Percentiles rank a stretch among this genome's conserved stretches.
Evolutionary conservation across 1,284 basidiomycete genomes (phyloP).

Genomic region (Apiotrichum veenhuisii): DNA sequence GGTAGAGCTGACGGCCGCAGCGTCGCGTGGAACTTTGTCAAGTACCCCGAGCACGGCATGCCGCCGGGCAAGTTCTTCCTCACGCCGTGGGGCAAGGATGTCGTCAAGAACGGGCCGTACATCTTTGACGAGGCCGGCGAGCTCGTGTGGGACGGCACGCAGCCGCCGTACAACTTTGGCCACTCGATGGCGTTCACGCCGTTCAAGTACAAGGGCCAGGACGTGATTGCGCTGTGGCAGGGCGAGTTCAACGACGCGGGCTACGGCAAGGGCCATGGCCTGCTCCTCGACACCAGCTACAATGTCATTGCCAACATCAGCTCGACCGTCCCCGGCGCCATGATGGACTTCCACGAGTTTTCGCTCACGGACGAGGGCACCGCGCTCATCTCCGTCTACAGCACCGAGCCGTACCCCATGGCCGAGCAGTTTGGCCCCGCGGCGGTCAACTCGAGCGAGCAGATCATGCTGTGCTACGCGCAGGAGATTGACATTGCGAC

Average conservation of each 20-base stretch:
- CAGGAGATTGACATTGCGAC: slow-evolving; percentile 43
- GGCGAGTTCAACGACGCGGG: slow-evolving; percentile 28
- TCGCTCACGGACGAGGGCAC: slow-evolving; percentile 37
- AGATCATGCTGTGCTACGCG: slow-evolving; percentile 27
- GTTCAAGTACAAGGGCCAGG: slow-evolving; percentile 22
- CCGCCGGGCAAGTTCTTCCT: slow-evolving; percentile 24
- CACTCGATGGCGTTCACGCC: slow-evolving; percentile 30
- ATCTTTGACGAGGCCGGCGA: slow-evolving; percentile 32
- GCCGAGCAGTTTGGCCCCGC: slow-evolving; percentile 14
- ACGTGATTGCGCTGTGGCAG: slow-evolving; percentile 32
- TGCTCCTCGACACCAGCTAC: slow-evolving; percentile 33
- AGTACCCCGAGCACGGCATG: slow-evolving; percentile 13
- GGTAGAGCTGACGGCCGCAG: slow-evolving; percentile 19
- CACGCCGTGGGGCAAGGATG: slow-evolving; percentile 30
- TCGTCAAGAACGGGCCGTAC: slow-evolving; percentile 16
- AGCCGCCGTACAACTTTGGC: slow-evolving; percentile 10
- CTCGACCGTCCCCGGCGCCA: slow-evolving; percentile 14
- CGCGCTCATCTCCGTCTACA: slow-evolving; percentile 36
- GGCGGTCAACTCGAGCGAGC: slow-evolving; percentile 20
- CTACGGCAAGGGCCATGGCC: slow-evolving; percentile 24
- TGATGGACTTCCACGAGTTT: slow-evolving; percentile 33
- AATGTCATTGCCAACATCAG: slow-evolving; percentile 25
- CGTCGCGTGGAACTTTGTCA: slow-evolving; percentile 24
- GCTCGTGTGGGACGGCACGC: slow-evolving; percentile 31
- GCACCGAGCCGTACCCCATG: slow-evolving; percentile 24